Evolutionary conservation across 768 basidiomycete species (phyloP), one percentile per base, ranked within the genome.

Genomic region (Macrolepiota dolichaula): DNA sequence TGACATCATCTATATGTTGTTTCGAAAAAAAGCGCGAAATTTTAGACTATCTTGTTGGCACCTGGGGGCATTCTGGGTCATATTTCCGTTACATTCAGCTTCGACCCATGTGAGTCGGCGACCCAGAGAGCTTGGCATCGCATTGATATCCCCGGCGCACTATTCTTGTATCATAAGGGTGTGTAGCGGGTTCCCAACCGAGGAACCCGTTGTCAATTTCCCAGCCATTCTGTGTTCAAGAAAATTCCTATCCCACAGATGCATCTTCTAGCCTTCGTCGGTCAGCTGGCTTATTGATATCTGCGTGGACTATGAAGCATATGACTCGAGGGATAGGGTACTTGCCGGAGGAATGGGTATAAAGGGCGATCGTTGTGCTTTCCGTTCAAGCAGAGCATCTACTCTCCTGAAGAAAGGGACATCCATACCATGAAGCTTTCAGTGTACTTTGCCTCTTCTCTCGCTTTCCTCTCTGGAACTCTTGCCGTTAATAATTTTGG

Each of bases 401-500:
- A 15, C 29, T 25, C 24, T 54, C 19, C 13, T 55, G 22, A 36
- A 44, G 15, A 42, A 7, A 27, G 22, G 22, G 47, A 27, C 12
- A 1, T 3, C n/a, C 24, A n/a, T 13, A 13, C 42, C 35, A 61
- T 61, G 59, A 61, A 38, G 35, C 22, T 38, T 9, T 17, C 32
- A 13, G 27, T 17, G 24, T 46, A 44, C 29, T 13, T 55, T 22
- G 36, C 62, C 52, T 2, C 53, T 19, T 25, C 59, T 51, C 25
- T 65, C 40, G 61, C 59, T 27, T 56, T 65, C 32, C 54, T 67
- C 19, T 27, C 64, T 15, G 58, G 65, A 13, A 64, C 52, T n/a
- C 38, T 69, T 32, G 73, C 72, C 2, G 64, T 66, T 24, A 77
- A 69, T 60, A 67, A 75, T 51, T 76, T 76, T 50, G 67, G 55